Percentiles rank a stretch among this genome's conserved stretches.
Conservation (phyloP, 148 eudicot genomes). For the Persicaria tinctoria region DNA sequence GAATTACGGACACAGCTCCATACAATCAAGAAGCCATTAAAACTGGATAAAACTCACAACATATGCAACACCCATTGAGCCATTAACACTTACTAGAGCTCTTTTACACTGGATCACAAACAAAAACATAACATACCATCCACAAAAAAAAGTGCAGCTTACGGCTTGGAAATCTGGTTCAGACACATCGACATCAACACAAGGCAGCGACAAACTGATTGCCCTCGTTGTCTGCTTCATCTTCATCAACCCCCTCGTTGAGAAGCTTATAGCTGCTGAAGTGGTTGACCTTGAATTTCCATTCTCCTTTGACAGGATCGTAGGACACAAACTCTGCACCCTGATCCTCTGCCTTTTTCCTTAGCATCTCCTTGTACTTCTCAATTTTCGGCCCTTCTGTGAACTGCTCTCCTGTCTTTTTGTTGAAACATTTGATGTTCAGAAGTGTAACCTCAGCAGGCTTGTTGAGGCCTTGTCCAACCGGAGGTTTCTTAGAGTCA, state of each 20-base stretch:
- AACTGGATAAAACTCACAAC: background rate
- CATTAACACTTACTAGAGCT: background rate
- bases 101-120: background rate
- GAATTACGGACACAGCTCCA: background rate
- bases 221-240: background rate
- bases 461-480: slow-evolving; percentile 97
- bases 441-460: slow-evolving; percentile 93
- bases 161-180: background rate
- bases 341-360: slow-evolving; percentile 78
- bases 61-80: background rate
- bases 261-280: slow-evolving; percentile 21
- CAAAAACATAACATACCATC: background rate
- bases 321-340: slow-evolving; percentile 86
- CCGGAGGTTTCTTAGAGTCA: slow-evolving; percentile 86
- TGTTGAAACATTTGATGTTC: slow-evolving; percentile 75
- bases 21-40: background rate
- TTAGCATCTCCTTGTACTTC: slow-evolving; percentile 81
- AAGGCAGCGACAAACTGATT: background rate
- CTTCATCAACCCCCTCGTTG: background rate
- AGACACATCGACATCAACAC: background rate
- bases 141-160: background rate
- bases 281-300: slow-evolving; percentile 84
- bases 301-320: slow-evolving; percentile 78
- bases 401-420: slow-evolving; percentile 58
- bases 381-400: slow-evolving; percentile 71